Evolutionary conservation across 2,329 filamentous ascomycete genomes (phyloP), one percentile per base, ranked within the genome.

Genomic region (Pseudocercospora eumusae): DNA sequence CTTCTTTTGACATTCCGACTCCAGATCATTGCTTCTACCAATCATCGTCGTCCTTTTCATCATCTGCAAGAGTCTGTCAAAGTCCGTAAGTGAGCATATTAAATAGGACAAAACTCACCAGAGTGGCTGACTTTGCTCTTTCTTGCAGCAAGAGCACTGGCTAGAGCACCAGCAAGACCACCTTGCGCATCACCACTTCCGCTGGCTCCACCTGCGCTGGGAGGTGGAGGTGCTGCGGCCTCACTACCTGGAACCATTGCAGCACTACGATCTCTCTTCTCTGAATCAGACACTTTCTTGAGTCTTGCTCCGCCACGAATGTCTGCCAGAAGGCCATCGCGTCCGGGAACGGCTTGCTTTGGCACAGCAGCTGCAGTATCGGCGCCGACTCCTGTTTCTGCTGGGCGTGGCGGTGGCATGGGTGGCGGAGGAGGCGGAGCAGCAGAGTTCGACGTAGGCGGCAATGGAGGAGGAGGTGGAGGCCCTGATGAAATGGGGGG

Each of bases 61-160:
- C 89, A 79, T 93, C 90, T 92, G 68, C 33, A 15, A 33, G 20
- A 9, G 57, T 44, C 44, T 28, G 8, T 31, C 40, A 18, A 40
- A 3, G 10, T 4, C 15, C n/a, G 20, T 0, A 28, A 23, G 4
- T 10, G 4, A 0, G 2, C 3, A 50, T 2, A n/a, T n/a, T n/a
- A 31, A 4, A n/a, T 9, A 21, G 57, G 71, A 70, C 7, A 18
- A 56, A 56, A 88, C 91, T 86, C 86, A 97, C 93, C 93, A 82
- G 91, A 96, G 75, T 91, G 89, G 79, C 91, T 91, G 75, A 97
- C 93, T 82, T 96, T 96, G 77, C 92, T 87, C 82, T 97, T 97
- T 76, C 93, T 84, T 79, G 86, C 88, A 63, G 91, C 91, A 69
- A 96, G 79, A 53, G 92, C 93, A 79, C 89, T 91, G 21, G 92